Evolutionary conservation across 768 basidiomycete genomes (phyloP).

Genomic region (Boletus insuetus): DNA sequence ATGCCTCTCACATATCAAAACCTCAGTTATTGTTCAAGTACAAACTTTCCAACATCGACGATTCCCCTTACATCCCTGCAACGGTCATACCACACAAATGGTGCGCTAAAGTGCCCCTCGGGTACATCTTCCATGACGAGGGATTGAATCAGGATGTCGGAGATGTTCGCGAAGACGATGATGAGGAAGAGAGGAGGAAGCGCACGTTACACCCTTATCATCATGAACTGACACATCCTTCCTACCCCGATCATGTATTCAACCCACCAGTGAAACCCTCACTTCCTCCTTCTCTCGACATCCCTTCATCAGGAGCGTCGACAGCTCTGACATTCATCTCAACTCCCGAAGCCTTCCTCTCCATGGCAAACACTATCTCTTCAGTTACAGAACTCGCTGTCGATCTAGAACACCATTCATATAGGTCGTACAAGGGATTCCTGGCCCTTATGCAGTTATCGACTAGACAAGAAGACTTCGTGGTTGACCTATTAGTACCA

Average conservation of each 20-base stretch:
- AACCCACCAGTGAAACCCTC: slow-evolving; percentile 45
- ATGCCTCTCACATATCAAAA: slow-evolving; percentile 73
- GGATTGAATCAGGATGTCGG: slow-evolving; percentile 20
- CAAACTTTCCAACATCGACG: slow-evolving; percentile 54
- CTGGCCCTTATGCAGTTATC: slow-evolving; percentile 93
- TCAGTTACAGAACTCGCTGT: slow-evolving; percentile 78
- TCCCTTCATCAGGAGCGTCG: slow-evolving; percentile 32
- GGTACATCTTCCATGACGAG: slow-evolving; percentile 47
- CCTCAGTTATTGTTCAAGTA: slow-evolving; percentile 76
- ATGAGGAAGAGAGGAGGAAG: slow-evolving; percentile 21
- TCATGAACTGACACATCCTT: slow-evolving; percentile 75
- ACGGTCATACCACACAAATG: slow-evolving; percentile 64
- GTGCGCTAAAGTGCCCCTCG: slow-evolving; percentile 82
- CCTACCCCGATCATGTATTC: slow-evolving; percentile 72
- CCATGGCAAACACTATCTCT: slow-evolving; percentile 68
- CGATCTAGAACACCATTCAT: slow-evolving; percentile 93
- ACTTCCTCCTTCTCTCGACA: slow-evolving; percentile 56
- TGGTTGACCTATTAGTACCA: slow-evolving; percentile 73
- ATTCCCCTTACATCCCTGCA: slow-evolving; percentile 62
- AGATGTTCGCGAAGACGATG: slow-evolving; percentile 10
- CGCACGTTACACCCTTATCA: slow-evolving; percentile 71
- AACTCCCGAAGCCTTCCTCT: slow-evolving; percentile 50
- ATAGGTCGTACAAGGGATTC: slow-evolving; percentile 81
- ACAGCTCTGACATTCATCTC: slow-evolving; percentile 63
- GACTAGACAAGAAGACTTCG: slow-evolving; percentile 78